Conservation (phyloP, 352 stramenopile genomes). For the Pythium phragmitis region DNA sequence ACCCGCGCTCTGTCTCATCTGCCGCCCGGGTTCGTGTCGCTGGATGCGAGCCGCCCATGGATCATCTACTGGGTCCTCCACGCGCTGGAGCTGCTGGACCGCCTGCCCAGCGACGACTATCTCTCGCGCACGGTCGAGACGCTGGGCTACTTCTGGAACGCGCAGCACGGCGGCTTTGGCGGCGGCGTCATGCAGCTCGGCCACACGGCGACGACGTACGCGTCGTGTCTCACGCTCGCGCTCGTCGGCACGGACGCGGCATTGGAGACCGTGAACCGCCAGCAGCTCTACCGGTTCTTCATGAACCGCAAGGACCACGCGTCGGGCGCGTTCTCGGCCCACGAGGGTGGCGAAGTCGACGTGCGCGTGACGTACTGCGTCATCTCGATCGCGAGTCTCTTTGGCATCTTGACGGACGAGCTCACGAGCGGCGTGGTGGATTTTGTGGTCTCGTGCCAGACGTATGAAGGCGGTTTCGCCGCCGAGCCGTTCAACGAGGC, state of each 20-base stretch:
- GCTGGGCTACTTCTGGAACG: constrained; percentile 64
- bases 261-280: constrained; percentile 74
- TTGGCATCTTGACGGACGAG: constrained; percentile 91
- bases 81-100: constrained; percentile 92
- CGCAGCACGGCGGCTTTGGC: constrained; percentile 89
- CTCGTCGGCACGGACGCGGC: constrained; percentile 88
- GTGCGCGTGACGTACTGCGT: constrained; percentile 97
- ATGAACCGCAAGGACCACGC: constrained; percentile 80
- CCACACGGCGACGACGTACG: constrained; percentile 94
- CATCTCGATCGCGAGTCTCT: constrained; percentile 91
- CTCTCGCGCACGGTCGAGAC: constrained; percentile 58
- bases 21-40: constrained; percentile 78
- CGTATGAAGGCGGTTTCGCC: constrained; percentile 97
- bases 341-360: constrained; percentile 96
- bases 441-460: constrained; percentile 92
- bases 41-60: constrained; percentile 96
- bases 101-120: constrained; percentile 40
- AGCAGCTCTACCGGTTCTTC: constrained; percentile 89
- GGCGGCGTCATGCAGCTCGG: constrained; percentile 89
- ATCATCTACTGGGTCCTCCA: constrained; percentile 98
- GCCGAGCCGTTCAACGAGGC: constrained; percentile 92
- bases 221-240: constrained; percentile 91
- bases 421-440: constrained; percentile 76
- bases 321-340: constrained; percentile 94
- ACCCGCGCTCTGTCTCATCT: constrained; percentile 66